Evolutionary conservation across 768 basidiomycete genomes (phyloP).

Genomic region (Mycena leptocephala): DNA sequence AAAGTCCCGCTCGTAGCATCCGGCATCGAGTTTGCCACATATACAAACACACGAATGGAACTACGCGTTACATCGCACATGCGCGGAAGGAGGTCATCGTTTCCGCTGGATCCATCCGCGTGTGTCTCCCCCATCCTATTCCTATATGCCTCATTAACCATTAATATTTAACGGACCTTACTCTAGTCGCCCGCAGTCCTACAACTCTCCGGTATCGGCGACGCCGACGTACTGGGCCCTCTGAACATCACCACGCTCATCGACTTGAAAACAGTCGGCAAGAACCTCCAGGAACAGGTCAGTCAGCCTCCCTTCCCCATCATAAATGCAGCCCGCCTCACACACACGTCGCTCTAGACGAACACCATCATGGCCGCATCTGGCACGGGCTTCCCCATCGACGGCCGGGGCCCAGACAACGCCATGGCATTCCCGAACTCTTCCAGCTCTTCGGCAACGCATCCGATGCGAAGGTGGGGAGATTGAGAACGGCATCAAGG

Average conservation of each 20-base stretch:
- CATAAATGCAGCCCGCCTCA: too few species aligned
- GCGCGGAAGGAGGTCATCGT: slow-evolving; percentile 68
- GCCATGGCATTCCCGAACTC: slow-evolving; percentile 68
- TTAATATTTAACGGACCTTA: too few species aligned
- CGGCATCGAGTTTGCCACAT: slow-evolving; percentile 63
- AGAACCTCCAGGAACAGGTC: slow-evolving; percentile 69
- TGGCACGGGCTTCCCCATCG: slow-evolving; percentile 55
- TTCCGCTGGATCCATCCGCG: slow-evolving; percentile 66
- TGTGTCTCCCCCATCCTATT: slow-evolving; percentile 18
- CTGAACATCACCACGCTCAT: slow-evolving; percentile 63
- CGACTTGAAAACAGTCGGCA: slow-evolving; percentile 65
- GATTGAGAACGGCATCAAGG: slow-evolving; percentile 52
- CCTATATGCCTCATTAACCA: background rate
- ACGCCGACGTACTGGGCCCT: slow-evolving; percentile 57
- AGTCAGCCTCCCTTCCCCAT: too few species aligned
- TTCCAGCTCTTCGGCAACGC: slow-evolving; percentile 60
- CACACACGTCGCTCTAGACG: too few species aligned
- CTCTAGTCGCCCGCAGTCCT: slow-evolving; percentile 63
- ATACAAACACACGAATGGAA: slow-evolving; percentile 49
- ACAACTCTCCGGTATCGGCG: slow-evolving; percentile 72
- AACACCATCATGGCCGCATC: slow-evolving; percentile 56
- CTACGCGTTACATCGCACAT: slow-evolving; percentile 56
- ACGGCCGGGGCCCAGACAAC: slow-evolving; percentile 62
- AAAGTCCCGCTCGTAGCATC: slow-evolving; percentile 57
- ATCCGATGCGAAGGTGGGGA: slow-evolving; percentile 48